Evolutionary conservation across 225 moss, liverwort and hornwort species (phyloP), one percentile per base, ranked within the genome.

Genomic region (Straminergon stramineum): DNA sequence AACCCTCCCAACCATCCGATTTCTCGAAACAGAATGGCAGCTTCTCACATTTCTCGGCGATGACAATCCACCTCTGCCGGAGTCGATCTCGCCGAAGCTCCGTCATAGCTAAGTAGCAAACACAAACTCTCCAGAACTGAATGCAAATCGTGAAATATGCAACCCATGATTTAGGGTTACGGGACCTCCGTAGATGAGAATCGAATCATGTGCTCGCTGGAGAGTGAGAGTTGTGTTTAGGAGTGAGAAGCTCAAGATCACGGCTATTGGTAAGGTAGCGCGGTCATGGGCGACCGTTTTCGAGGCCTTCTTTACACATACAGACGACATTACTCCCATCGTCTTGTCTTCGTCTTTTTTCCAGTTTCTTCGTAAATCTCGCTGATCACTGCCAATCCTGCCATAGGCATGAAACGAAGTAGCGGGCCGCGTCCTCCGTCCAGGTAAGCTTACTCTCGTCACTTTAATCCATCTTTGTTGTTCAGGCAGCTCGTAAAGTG

Each of bases 11-110:
- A 67, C 41, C 43, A 52, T 75, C 64, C 75, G 26, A 55, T 76
- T 85, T n/a, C 67, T 87, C 84, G 77, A 92, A 89, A 79, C 90
- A 91, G 51, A 92, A 88, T 60, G 95, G 95, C 31, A 91, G 87
- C 57, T 92, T 92, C 55, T 93, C 95, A 57, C 91, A 87, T 22
- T 87, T 68, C 51, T 93, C 91, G 28, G 93, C 93, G 58, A 95
- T 91, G 24, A 95, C 84, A 78, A 95, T 93, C 96, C 96, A 96
- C 48, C 94, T 87, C 88, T 95, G 92, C 76, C 91, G 91, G 48
- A 95, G 85, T 81, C 82, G 65, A 71, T 96, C 96, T 85, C 86
- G 93, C 83, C 96, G 88, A 66, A 96, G 94, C 94, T 96, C 94
- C 87, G 94, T 84, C 93, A 91, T 88, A 51, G 73, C 85, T 81